A percentile compares a stretch with the other conserved stretches of the same genome.
These are phyloP conservation scores for Leccinum proliferum DNA, from an alignment of 1,284 basidiomycete genomes.

Conservation along the genomic window DNA sequence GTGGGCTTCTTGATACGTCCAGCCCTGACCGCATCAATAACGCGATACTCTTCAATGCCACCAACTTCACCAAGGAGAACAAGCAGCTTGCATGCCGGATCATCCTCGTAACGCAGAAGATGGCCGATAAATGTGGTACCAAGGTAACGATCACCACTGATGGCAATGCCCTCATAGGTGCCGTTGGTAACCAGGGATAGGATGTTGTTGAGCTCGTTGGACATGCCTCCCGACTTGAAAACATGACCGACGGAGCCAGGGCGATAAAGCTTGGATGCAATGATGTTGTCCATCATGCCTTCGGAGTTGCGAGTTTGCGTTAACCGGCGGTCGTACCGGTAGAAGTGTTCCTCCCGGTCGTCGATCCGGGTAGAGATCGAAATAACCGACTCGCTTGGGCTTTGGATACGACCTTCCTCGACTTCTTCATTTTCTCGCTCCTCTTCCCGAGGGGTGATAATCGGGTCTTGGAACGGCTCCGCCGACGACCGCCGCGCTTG, in stretches of 20 bases:
- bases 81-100: constrained; percentile 98
- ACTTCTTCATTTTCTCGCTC: neutral
- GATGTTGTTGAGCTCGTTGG: constrained; percentile 99
- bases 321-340: constrained; percentile 29
- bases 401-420: constrained; percentile 32
- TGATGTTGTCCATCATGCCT: constrained; percentile 99
- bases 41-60: constrained; percentile 98
- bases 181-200: constrained; percentile 97
- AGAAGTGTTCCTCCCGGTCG: constrained; percentile 25
- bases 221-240: constrained; percentile 99
- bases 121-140: constrained; percentile 99
- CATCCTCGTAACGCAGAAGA: constrained; percentile 94
- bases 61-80: constrained; percentile 98
- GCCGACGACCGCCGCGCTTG: constrained; percentile 6
- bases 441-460: constrained; percentile 10
- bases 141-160: constrained; percentile 99
- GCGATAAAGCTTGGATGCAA: constrained; percentile 97
- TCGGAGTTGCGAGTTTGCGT: no score
- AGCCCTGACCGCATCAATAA: constrained; percentile 95
- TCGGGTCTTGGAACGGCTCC: constrained; percentile 5
- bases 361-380: constrained; percentile 61
- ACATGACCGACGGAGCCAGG: constrained; percentile 97
- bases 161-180: constrained; percentile 99
- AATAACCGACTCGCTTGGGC: constrained; percentile 52
- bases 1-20: constrained; percentile 98